These are phyloP conservation scores for Rhinocladiella mackenziei DNA, from an alignment of 2,329 filamentous ascomycete species.

Conservation along the genomic window DNA sequence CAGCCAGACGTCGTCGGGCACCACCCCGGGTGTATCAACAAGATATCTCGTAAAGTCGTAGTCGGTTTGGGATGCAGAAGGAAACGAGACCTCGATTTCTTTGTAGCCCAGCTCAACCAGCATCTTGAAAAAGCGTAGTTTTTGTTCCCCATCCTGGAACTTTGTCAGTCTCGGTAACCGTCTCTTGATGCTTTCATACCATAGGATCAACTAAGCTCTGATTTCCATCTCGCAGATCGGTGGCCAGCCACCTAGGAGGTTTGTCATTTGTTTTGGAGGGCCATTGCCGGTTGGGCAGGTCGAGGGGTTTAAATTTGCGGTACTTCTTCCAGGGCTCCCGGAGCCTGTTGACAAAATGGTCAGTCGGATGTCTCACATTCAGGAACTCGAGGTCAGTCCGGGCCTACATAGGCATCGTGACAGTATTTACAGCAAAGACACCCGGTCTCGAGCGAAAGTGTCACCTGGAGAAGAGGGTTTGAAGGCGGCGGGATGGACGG, in stretches of 20 bases:
- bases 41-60: constrained; percentile 90
- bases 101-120: constrained; percentile 89
- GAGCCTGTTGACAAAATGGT: constrained; percentile 42
- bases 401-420: constrained; percentile 20
- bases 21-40: constrained; percentile 75
- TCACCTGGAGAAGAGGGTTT: no score
- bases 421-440: no score
- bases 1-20: constrained; percentile 85
- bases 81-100: constrained; percentile 95
- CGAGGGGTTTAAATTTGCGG: constrained; percentile 43
- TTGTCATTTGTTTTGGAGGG: constrained; percentile 76
- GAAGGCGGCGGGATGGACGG: no score
- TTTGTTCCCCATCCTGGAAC: constrained; percentile 80
- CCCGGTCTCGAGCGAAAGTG: no score
- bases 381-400: no score
- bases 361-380: background rate
- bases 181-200: constrained; percentile 50
- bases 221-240: constrained; percentile 86
- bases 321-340: constrained; percentile 50
- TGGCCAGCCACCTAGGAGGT: constrained; percentile 85
- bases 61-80: constrained; percentile 89
- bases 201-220: constrained; percentile 91
- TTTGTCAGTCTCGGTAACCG: constrained; percentile 8
- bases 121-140: constrained; percentile 94
- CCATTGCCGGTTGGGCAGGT: constrained; percentile 63